Evolutionary conservation across 1,284 basidiomycete genomes (phyloP).

Genomic region (Cryptococcus sp.): DNA sequence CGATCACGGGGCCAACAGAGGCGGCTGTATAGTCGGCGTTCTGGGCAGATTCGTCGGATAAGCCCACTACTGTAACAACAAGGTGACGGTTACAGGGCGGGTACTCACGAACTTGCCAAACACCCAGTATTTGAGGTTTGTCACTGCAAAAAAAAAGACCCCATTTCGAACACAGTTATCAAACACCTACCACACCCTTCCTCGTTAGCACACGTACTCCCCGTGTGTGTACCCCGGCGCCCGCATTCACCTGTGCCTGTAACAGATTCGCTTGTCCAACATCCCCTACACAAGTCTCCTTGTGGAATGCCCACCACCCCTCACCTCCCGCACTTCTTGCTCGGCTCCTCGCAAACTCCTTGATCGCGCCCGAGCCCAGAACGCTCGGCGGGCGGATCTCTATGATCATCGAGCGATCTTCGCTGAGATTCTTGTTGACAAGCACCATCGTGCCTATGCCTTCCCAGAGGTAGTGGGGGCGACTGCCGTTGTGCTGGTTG

Average conservation of each 20-base stretch:
- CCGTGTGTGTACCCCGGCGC: neutral
- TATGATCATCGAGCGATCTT: slow-evolving; percentile 37
- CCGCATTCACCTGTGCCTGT: slow-evolving; percentile 36
- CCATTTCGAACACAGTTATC: slow-evolving; percentile 44
- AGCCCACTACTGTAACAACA: neutral
- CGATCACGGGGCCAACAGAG: slow-evolving; percentile 33
- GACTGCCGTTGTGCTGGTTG: neutral
- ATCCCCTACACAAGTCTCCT: slow-evolving; percentile 31
- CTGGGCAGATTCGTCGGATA: slow-evolving; percentile 15
- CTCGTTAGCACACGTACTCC: neutral
- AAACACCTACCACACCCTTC: slow-evolving; percentile 25
- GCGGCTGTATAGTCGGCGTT: slow-evolving; percentile 33
- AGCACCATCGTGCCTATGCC: slow-evolving; percentile 43
- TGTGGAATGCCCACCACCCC: slow-evolving; percentile 35
- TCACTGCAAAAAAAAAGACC: slow-evolving; percentile 43
- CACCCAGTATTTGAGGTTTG: slow-evolving; percentile 46
- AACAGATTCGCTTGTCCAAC: slow-evolving; percentile 43
- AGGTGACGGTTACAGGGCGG: neutral
- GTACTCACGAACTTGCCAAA: slow-evolving; percentile 47
- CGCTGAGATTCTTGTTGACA: slow-evolving; percentile 27
- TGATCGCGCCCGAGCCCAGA: slow-evolving; percentile 29
- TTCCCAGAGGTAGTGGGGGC: slow-evolving; percentile 30
- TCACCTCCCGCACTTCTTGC: slow-evolving; percentile 8
- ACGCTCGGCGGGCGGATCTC: slow-evolving; percentile 39
- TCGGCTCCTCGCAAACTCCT: slow-evolving; percentile 30